These are phyloP conservation scores for Morella rubra DNA, from an alignment of 306 rosid genomes.

Conservation along the genomic window DNA sequence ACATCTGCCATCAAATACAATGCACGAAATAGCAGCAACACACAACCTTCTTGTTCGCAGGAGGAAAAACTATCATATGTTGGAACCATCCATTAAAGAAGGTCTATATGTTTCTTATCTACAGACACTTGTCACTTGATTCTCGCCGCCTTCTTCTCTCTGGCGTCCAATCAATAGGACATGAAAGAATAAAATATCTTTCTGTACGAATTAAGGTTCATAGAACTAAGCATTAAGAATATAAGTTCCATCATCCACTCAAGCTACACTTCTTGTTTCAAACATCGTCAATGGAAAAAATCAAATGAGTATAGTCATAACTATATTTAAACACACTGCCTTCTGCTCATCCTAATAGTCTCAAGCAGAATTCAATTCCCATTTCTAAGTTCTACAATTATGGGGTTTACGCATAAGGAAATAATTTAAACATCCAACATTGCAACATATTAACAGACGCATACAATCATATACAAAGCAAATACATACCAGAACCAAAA, in stretches of 20 bases:
- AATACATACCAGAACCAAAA: conserved; percentile 8
- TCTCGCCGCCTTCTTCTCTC: too few relatives aligned
- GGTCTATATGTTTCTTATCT: conserved; percentile 19
- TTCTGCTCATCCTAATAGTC: not conserved
- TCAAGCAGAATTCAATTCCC: not conserved
- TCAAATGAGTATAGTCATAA: not conserved
- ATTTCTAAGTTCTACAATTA: not conserved
- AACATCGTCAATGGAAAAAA: not conserved
- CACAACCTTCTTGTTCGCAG: not conserved
- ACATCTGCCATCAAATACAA: not conserved
- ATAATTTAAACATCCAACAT: conserved; percentile 4
- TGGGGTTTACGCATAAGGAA: not conserved
- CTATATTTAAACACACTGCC: not conserved
- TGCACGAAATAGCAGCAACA: not conserved
- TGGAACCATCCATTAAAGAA: not conserved
- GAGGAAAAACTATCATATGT: not conserved
- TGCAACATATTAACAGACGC: not conserved
- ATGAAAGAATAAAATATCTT: not conserved
- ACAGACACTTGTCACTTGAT: not conserved
- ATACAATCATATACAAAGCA: not conserved
- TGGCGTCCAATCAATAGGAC: not conserved
- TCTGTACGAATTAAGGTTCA: not conserved
- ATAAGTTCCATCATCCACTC: not conserved
- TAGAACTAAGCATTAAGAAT: not conserved
- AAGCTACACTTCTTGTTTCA: conserved; percentile 11